Percentiles rank a stretch among this genome's conserved stretches.
Evolutionary conservation across 306 rosid species (phyloP).

Genomic region (Phaseolus lunatus): DNA sequence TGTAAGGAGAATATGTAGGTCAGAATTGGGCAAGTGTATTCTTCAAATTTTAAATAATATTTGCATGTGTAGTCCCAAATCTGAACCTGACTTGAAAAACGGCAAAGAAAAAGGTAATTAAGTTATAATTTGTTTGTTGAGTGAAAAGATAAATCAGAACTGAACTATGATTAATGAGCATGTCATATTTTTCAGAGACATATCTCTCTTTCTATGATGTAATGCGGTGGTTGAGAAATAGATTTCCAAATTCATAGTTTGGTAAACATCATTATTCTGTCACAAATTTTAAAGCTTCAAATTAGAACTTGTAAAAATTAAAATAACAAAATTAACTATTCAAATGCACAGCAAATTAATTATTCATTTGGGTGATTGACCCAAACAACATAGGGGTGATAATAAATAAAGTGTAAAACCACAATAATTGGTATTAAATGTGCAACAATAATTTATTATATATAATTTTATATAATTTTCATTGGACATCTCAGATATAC

Average conservation of each 20-base stretch:
- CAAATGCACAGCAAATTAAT: no score
- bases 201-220: background rate
- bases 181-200: constrained; percentile 10
- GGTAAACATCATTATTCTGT: no score
- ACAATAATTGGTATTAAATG: no score
- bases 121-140: background rate
- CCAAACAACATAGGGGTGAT: no score
- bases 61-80: background rate
- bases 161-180: background rate
- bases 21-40: background rate
- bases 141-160: background rate
- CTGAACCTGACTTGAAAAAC: background rate
- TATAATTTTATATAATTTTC: background rate
- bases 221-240: constrained; percentile 19
- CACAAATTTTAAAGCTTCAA: no score
- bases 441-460: no score
- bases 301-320: no score
- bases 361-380: no score
- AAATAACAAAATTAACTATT: no score
- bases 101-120: background rate
- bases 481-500: constrained; percentile 5
- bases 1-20: background rate
- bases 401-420: no score
- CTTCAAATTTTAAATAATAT: background rate
- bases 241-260: constrained; percentile 5